Base-by-base conservation (phyloP, 2,329 filamentous ascomycete species). In the Aspergillus pseudotamarii region DNA sequence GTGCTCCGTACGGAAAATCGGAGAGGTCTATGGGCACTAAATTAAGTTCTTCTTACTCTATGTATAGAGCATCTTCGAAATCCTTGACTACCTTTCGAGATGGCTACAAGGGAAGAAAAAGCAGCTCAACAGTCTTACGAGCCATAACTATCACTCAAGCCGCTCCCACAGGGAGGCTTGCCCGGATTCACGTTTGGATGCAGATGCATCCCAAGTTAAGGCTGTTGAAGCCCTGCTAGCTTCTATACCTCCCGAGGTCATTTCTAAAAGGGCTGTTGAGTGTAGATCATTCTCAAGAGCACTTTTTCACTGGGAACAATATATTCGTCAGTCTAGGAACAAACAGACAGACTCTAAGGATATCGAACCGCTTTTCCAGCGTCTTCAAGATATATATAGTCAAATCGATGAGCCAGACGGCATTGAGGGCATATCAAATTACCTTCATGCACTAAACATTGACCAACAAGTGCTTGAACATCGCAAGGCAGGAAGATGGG, bases 381-480 rank as follows among this genome's bases (percentile, higher is more conserved):
- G 89, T 64, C 82, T 99, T 28, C 94, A 98, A 73, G 89, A 94
- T 59, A 97, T 99, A 21, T 99, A 99, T 77, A 92, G 93, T 1
- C 91, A 97, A 70, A 98, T 99, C 64, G 95, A 99, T 72, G 95
- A 99, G 71, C 96, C 95, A 0, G 95, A 99, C 76, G 94, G 94
- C 1, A 89, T 99, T 38, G 94, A 98, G 74, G 95, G 95, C 3
- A 94, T 99, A 64, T 96, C 94, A 1, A 89, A 93, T 23, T 91
- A 95, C 74, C 82, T 98, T 3, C 90, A 91, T 63, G 88, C 93
- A 12, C 82, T 98, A n/a, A 92, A 96, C 68, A 90, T 97, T 57
- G 91, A 97, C 64, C 94, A 97, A 75, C 94, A 98, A 75, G 91
- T 97, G 36, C 84, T 97, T 60, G 93, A 96, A 71, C 93, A 99